A percentile compares a stretch with the other conserved stretches of the same genome.
phyloP scores from a whole-genome alignment of 768 basidiomycete genomes.

The Podaxis pistillaris region DNA sequence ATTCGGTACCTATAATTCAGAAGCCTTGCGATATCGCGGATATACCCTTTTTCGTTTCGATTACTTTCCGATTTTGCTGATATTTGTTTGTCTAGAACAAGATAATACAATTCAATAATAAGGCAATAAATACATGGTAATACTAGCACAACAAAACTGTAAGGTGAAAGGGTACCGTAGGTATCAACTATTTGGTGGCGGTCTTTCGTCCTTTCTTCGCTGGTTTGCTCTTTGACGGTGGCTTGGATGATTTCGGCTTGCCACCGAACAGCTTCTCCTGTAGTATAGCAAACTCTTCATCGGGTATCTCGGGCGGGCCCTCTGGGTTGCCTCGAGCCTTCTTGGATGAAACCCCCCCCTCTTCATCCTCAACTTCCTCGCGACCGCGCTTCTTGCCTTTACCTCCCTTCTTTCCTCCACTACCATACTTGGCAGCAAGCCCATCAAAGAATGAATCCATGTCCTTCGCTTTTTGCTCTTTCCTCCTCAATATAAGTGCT shows the following conservation, averaged over 20 bases:
- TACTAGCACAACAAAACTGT: background rate
- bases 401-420: constrained; percentile 39
- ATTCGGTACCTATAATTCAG: constrained; percentile 64
- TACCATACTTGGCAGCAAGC: constrained; percentile 72
- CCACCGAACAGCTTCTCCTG: constrained; percentile 56
- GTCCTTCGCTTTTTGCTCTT: constrained; percentile 60
- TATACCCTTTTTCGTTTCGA: background rate
- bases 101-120: background rate
- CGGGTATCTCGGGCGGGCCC: constrained; percentile 57
- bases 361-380: constrained; percentile 33
- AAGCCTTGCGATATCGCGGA: background rate
- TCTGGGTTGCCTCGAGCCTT: constrained; percentile 39
- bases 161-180: background rate
- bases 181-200: background rate
- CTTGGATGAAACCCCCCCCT: constrained; percentile 48
- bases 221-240: constrained; percentile 27
- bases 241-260: constrained; percentile 32
- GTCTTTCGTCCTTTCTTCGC: constrained; percentile 1
- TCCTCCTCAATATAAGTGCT: constrained; percentile 78
- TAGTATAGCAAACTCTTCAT: constrained; percentile 60
- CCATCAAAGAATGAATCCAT: constrained; percentile 72
- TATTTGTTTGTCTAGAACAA: background rate
- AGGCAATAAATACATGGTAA: constrained; percentile 5
- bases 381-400: constrained; percentile 58
- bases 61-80: background rate